These are phyloP conservation scores for Acer negundo DNA, from an alignment of 345 rosid genomes.

Conservation along the genomic window DNA sequence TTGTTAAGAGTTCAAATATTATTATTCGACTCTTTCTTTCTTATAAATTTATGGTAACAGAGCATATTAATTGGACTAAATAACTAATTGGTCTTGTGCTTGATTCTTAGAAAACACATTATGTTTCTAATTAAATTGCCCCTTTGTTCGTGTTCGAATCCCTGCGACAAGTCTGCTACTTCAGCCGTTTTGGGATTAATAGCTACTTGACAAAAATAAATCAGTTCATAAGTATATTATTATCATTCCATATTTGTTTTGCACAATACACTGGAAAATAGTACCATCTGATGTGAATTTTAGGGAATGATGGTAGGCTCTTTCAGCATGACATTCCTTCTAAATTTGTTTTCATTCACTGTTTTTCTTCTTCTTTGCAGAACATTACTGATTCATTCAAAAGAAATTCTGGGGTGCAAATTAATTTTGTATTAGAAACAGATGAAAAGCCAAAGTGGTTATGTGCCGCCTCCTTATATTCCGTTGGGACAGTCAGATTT, in stretches of 20 bases:
- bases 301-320: background rate
- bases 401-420: background rate
- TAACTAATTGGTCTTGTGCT: too few species aligned
- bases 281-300: too few species aligned
- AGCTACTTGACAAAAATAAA: too few species aligned
- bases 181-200: too few species aligned
- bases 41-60: background rate
- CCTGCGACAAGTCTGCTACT: too few species aligned
- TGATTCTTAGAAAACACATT: too few species aligned
- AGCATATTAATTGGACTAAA: background rate
- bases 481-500: conserved; percentile 67
- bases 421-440: conserved; percentile 5
- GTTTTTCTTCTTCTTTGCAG: conserved; percentile 6
- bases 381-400: background rate
- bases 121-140: too few species aligned
- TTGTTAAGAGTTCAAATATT: too few species aligned
- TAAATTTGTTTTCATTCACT: background rate
- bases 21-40: too few species aligned
- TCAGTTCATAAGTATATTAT: too few species aligned
- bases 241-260: too few species aligned
- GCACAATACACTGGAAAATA: background rate
- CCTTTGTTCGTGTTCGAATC: too few species aligned
- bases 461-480: conserved; percentile 80
- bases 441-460: conserved; percentile 60
- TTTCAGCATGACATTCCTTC: background rate